Conservation (phyloP, 306 rosid species). For the Betula pendula region DNA sequence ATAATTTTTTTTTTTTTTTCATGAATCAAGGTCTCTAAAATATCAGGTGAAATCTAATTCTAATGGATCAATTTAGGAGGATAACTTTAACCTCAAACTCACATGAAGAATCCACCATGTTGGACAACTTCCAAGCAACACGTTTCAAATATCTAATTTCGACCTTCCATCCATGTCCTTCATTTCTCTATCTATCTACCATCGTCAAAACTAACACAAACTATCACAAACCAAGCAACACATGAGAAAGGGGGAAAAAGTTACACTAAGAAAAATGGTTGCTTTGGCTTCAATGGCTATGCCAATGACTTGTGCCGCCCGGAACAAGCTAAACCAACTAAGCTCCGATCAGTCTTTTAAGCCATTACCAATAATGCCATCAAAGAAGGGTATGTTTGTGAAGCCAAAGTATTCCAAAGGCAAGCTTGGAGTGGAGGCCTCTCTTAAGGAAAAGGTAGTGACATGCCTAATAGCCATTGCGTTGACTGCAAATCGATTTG, state of each 20-base stretch:
- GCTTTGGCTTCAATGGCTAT: constrained; percentile 47
- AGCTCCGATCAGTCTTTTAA: constrained; percentile 23
- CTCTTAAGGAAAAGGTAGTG: constrained; percentile 55
- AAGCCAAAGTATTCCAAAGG: constrained; percentile 34
- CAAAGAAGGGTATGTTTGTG: constrained; percentile 23
- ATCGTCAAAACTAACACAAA: background rate
- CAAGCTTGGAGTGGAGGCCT: constrained; percentile 43
- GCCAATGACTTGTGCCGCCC: constrained; percentile 31
- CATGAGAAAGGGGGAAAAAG: background rate
- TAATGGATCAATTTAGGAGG: constrained; percentile 12
- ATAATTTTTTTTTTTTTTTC: no score
- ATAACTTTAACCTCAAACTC: constrained; percentile 44
- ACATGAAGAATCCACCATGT: constrained; percentile 35
- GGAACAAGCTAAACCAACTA: constrained; percentile 25
- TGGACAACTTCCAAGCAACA: constrained; percentile 11
- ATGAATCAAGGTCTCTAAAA: no score
- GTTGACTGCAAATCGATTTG: no score
- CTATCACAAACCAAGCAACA: background rate
- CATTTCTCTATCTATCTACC: background rate
- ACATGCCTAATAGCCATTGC: constrained; percentile 52
- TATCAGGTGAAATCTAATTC: no score
- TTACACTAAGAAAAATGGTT: constrained; percentile 33
- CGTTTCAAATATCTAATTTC: constrained; percentile 26
- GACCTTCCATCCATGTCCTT: constrained; percentile 21
- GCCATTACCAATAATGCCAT: constrained; percentile 30